Evolutionary conservation across 768 basidiomycete genomes (phyloP), one percentile per base, ranked within the genome.

Genomic region (Pholiota microspora): DNA sequence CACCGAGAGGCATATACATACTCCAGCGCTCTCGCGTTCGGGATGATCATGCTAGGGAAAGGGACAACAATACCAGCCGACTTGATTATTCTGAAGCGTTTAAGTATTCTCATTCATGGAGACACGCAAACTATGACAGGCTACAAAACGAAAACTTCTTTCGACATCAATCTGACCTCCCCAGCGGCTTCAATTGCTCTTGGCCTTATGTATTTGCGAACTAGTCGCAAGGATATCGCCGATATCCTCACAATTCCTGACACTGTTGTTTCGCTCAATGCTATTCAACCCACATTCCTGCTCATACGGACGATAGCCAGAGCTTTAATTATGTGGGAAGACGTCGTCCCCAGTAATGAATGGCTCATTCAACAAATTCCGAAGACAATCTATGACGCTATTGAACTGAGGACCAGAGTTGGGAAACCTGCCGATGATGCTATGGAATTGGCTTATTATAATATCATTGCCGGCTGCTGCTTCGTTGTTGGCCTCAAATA

Each of bases 21-120:
- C 59, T 82, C 92, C 2, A 85, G 93, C 2, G 92, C 92, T 7
- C 80, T 97, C 27, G 88, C 92, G 0, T 97, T 97, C 64, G 97
- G 97, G 4, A 90, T 97, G 85, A 88, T 96, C 69, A 96, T 98
- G 89, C 81, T 98, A 13, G 95, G 92, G 5, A 86, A 86, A 61
- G 95, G 97, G 1, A 78, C 83, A 0, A 77, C 79, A 7, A 85
- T 88, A 29, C 89, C 89, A 1, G 91, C 91, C 0, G 95, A 97
- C 59, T 69, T 85, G 54, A 75, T 77, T 9, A 74, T 91, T 45
- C 71, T 95, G 15, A 77, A 80, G 28, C 83, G 86, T 24, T 70
- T 98, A 44, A 84, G 82, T 34, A 68, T 83, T n/a, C 78, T 94
- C 29, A 80, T 96, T 45, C 88, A 90, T 51, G 91, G 94, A 8